Evolutionary conservation across 169 alveolate genomes (phyloP), one percentile per base, ranked within the genome.

Genomic region (Perkinsus olseni): DNA sequence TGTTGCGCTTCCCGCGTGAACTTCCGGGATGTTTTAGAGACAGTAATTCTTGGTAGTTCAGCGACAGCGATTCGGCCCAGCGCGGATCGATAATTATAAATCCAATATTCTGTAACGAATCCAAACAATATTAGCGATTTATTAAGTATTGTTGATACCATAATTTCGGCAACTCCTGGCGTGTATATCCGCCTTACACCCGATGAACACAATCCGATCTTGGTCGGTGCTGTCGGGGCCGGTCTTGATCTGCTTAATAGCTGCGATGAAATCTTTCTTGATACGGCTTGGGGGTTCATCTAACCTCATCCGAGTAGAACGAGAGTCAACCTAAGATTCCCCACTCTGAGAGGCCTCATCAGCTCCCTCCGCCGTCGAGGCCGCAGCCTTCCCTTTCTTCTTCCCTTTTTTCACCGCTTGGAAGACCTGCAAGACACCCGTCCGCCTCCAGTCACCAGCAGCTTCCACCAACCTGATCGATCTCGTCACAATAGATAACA

Each of bases 401-500:
- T 95, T 95, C 92, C 95, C 96, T 36, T 94, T 94, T 91, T 95
- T 96, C 95, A 96, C 95, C 74, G 96, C 96, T 20, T 95, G 94
- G 82, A 96, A 96, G 96, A 97, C 82, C 82, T 62, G 17, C 82
- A 13, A 11, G 82, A 62, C n/a, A 21, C 8, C 31, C 82, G 17
- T 24, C 82, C 1, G 10, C 82, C 1, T 24, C 34, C 34, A 62
- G 17, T 24, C 34, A 21, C 82, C 31, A 21, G 0, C 8, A 62
- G 37, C 82, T 24, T 28, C 37, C 31, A 62, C 6, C 62, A 45
- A 96, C 96, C 82, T 97, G 95, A 94, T 98, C 98, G 51, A 96
- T 96, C 51, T 98, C 97, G 93, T 98, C 98, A 92, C 97, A 96
- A 95, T 97, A 97, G 38, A 97, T 97, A 91, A 97, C 96, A 45